A percentile compares a stretch with the other conserved stretches of the same genome.
Conservation (phyloP, 2,329 filamentous ascomycete species). For the Aspergillus awamori region DNA sequence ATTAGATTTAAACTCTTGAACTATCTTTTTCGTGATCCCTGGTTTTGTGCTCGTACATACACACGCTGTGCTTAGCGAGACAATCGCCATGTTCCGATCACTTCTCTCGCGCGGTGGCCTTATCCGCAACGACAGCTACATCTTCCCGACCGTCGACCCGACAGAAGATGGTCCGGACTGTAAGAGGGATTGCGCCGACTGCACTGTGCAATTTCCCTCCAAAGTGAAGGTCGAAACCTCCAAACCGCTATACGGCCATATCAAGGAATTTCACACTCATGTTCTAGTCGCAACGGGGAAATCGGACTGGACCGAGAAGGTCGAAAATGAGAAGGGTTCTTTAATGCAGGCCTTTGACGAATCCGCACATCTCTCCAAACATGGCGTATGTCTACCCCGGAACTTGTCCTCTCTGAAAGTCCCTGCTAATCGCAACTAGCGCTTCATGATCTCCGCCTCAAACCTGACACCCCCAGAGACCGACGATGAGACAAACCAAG, state of each 20-base stretch:
- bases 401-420: background rate
- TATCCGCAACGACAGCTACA: conserved; percentile 28
- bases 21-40: background rate
- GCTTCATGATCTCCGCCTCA: conserved; percentile 42
- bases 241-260: conserved; percentile 38
- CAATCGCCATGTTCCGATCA: conserved; percentile 35
- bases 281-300: conserved; percentile 43
- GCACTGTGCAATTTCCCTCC: conserved; percentile 38
- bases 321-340: conserved; percentile 47
- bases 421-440: conserved; percentile 21
- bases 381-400: conserved; percentile 59
- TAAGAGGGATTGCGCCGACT: conserved; percentile 40
- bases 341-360: conserved; percentile 53
- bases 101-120: conserved; percentile 33
- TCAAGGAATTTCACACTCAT: conserved; percentile 41
- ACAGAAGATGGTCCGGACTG: conserved; percentile 40
- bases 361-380: conserved; percentile 60
- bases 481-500: conserved; percentile 2
- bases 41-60: background rate
- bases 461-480: conserved; percentile 31
- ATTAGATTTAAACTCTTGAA: no score
- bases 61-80: background rate
- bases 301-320: conserved; percentile 42
- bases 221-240: conserved; percentile 40
- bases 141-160: conserved; percentile 42